phyloP scores from a whole-genome alignment of 169 alveolate genomes.

The Hepatocystis sp. region DNA sequence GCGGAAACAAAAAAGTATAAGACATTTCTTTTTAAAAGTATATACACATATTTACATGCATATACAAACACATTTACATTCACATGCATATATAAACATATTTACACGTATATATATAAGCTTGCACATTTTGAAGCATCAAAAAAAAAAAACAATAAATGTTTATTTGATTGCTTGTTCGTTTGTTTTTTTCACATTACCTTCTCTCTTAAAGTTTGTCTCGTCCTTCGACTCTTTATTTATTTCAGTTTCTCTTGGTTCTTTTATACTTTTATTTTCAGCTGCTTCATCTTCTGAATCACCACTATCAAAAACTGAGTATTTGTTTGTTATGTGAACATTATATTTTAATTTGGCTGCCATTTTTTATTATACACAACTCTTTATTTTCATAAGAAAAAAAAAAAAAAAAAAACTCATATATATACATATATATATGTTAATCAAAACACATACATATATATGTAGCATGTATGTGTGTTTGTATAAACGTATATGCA shows the following conservation, averaged over 20 bases:
- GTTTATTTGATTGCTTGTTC: neutral
- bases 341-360: conserved; percentile 53
- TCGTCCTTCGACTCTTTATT: conserved; percentile 8
- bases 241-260: conserved; percentile 19
- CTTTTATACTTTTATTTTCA: conserved; percentile 8
- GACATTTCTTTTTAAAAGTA: too few relatives aligned
- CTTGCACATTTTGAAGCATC: too few relatives aligned
- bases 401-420: conserved; percentile 1
- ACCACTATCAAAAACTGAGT: conserved; percentile 68
- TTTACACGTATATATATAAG: neutral
- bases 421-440: too few relatives aligned
- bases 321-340: conserved; percentile 72
- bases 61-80: too few relatives aligned
- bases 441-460: too few relatives aligned
- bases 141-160: too few relatives aligned
- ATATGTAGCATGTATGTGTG: too few relatives aligned
- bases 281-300: conserved; percentile 43
- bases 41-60: too few relatives aligned
- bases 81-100: neutral
- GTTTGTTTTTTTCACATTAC: conserved; percentile 5
- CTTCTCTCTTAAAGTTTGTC: conserved; percentile 10
- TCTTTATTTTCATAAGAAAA: neutral
- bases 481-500: too few relatives aligned
- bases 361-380: conserved; percentile 31
- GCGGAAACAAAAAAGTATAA: too few relatives aligned